phyloP scores from a whole-genome alignment of 345 rosid species.

The Pistacia atlantica region DNA sequence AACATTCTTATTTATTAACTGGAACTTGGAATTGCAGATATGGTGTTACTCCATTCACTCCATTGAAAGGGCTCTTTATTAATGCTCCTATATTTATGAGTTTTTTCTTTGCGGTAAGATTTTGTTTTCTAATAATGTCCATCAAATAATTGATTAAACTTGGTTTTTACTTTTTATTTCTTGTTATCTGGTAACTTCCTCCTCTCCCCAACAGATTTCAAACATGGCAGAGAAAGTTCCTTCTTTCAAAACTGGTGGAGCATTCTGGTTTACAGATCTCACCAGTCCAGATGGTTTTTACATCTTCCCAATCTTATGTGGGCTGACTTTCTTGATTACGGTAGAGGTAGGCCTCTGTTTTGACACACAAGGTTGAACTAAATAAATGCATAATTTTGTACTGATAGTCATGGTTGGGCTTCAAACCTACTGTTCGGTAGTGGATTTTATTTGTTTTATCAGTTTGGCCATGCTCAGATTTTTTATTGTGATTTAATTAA shows the following conservation, averaged over 20 bases:
- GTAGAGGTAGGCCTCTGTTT: conserved; percentile 67
- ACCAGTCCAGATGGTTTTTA: conserved; percentile 69
- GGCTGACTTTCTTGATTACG: conserved; percentile 61
- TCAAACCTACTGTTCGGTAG: background rate
- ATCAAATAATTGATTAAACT: background rate
- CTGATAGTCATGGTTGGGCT: background rate
- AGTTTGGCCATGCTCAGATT: background rate
- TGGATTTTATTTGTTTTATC: background rate
- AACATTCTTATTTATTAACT: conserved; percentile 19
- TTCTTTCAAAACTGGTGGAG: conserved; percentile 84
- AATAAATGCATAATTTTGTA: background rate
- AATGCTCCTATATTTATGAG: conserved; percentile 80
- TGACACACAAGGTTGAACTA: background rate
- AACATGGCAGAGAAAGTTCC: conserved; percentile 92
- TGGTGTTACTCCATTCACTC: conserved; percentile 81
- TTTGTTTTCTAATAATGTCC: conserved; percentile 3
- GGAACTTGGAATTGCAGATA: conserved; percentile 45
- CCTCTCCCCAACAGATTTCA: conserved; percentile 44
- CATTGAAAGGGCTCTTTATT: conserved; percentile 79
- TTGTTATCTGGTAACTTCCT: background rate
- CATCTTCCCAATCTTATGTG: conserved; percentile 71
- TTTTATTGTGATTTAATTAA: background rate
- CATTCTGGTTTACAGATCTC: conserved; percentile 81
- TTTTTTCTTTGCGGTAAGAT: conserved; percentile 85
- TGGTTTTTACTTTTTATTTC: background rate